Evolutionary conservation across 768 basidiomycete genomes (phyloP).

Genomic region (Boletus sp.): DNA sequence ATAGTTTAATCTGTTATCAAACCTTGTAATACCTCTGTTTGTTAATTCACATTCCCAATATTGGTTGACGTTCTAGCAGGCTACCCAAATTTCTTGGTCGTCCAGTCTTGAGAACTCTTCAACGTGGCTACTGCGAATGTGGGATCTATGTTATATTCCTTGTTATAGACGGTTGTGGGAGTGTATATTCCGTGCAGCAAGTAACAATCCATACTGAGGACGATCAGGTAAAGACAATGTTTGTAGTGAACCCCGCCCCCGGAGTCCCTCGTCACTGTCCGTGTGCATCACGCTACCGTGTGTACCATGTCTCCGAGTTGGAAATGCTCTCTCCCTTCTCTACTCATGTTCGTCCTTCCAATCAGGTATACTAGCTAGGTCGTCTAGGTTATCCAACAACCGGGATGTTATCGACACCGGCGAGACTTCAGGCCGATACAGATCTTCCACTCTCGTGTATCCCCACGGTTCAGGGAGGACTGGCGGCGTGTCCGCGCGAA

Average conservation of each 20-base stretch:
- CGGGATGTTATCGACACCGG: neutral
- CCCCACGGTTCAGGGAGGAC: constrained; percentile 22
- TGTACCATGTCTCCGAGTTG: neutral
- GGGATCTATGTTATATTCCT: neutral
- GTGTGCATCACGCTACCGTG: neutral
- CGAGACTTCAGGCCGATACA: neutral
- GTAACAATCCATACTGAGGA: neutral
- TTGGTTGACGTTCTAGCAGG: neutral
- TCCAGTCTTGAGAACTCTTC: neutral
- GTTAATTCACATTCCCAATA: neutral
- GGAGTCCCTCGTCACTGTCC: neutral
- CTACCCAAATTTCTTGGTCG: neutral
- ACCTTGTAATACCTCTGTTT: constrained; percentile 5
- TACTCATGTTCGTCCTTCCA: neutral
- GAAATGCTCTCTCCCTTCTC: neutral
- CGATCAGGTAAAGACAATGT: neutral
- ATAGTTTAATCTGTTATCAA: constrained; percentile 1
- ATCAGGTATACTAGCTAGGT: neutral
- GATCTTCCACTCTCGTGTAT: neutral
- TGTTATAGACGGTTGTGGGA: neutral
- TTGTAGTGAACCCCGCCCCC: no score
- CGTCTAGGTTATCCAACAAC: neutral
- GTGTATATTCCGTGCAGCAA: neutral
- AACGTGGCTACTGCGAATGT: neutral
- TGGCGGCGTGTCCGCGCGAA: constrained; percentile 15